Evolutionary conservation across 2,329 filamentous ascomycete genomes (phyloP), one percentile per base, ranked within the genome.

Genomic region (Clonostachys sp.): DNA sequence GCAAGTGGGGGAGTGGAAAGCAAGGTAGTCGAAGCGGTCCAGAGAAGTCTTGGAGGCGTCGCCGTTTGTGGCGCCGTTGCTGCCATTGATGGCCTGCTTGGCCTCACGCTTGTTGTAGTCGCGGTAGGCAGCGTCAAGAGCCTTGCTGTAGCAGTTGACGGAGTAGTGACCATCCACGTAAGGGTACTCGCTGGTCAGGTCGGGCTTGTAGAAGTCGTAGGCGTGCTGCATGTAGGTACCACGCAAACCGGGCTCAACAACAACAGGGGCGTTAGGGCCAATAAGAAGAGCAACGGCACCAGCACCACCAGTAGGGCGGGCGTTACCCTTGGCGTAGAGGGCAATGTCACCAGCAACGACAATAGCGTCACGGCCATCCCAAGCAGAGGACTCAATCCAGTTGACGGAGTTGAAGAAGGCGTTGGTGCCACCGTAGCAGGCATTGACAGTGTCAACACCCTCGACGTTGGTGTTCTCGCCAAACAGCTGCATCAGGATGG

Each of bases 181-280:
- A 54, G 88, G 88, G 73, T 92, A 92, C 72, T 92, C 88, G 79
- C 85, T 89, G 61, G 87, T 87, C 56, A 92, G 75, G 69, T 92
- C 88, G 61, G 88, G 87, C 83, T 92, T 92, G 83, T 90, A 92
- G 68, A 92, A 92, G 69, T 92, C 88, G 70, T 92, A 94, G 59
- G 84, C 85, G 72, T 92, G 88, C 67, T 84, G 78, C 83, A 91
- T 86, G 75, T 89, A 90, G 59, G 77, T 84, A 63, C 86, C 88
- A 61, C 88, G 84, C 63, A 91, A 81, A 63, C 89, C 89, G 45
- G 88, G 82, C 72, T 92, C 88, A 55, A 87, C 74, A 51, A 85
- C 86, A 53, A 92, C 73, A 48, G 87, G 87, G 45, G 88, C 88
- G 62, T 91, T 74, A 49, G 88, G 87, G 48, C 88, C 88, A 58